Base-by-base conservation (phyloP, 1,139 yeast species). In the Yamadazyma diddensiae region DNA sequence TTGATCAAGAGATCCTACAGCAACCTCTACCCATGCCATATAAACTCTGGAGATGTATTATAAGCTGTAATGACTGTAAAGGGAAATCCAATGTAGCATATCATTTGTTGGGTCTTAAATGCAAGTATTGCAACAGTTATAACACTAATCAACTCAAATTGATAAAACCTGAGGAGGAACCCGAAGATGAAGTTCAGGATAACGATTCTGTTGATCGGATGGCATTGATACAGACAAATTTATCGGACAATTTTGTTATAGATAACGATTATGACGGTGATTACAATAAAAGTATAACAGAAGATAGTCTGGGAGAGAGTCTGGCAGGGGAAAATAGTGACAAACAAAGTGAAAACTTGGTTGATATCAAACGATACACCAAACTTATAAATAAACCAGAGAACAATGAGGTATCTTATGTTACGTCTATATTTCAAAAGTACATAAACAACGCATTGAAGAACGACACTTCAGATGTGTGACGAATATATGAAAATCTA, bases 21-120 rank as follows among this genome's bases (percentile, higher is more conserved):
- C 87, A 83, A 53, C 82, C 81, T 6, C 64, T 90, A 54, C 97
- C 97, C 0, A 73, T 77, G 13, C 96, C 95, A 3, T 81, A 87
- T 53, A 70, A 71, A 39, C 53, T 64, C 34, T 87, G 96, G 95
- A 64, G 79, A 35, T 81, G 92, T 45, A 74, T 84, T 28, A 71
- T 88, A 8, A 73, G 81, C 37, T 90, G 97, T 59, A 84, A 86
- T 55, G 97, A 90, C 57, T 90, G 97, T 57, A 80, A 80, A 38
- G 94, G 94, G 11, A 83, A 83, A 56, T 77, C 88, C 21, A 77
- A 79, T 41, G 82, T 82, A 13, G 62, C 74, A 5, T 90, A 84
- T 57, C 97, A 90, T 57, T 81, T 88, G 31, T 58, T 90, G 45
- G 97, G 97, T 1, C 67, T 87, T 41, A 84, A 83, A 53, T 90